Conservation (phyloP, 192 early-diverging fungal genomes). For the Glomus cerebriforme region DNA sequence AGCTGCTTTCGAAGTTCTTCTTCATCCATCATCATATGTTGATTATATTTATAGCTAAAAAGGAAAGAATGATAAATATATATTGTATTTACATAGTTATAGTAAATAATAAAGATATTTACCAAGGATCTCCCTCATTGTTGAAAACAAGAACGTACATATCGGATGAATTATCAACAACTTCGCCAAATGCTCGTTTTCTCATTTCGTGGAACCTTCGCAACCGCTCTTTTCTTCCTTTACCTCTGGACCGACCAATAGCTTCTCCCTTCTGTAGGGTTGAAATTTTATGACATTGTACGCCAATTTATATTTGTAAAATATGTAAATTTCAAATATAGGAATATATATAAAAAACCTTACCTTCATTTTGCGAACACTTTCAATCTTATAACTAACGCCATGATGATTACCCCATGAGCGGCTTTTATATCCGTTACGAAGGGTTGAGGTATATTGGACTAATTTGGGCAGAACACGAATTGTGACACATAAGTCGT, state of each 20-base stretch:
- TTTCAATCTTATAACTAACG: constrained; percentile 67
- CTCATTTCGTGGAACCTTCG: constrained; percentile 38
- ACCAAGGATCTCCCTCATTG: constrained; percentile 61
- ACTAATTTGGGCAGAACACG: constrained; percentile 71
- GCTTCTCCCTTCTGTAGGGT: constrained; percentile 24
- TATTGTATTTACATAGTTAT: neutral
- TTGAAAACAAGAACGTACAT: constrained; percentile 54
- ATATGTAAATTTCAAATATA: too few relatives aligned
- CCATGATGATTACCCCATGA: constrained; percentile 79
- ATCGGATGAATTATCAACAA: constrained; percentile 39
- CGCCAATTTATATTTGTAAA: neutral
- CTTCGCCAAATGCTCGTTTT: constrained; percentile 39
- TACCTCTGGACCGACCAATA: constrained; percentile 34
- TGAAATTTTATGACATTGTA: neutral
- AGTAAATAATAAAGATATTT: constrained; percentile 7
- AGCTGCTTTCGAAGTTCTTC: constrained; percentile 41
- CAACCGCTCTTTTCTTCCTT: constrained; percentile 45
- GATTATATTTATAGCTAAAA: constrained; percentile 57
- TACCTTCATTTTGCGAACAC: constrained; percentile 53
- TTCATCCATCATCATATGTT: constrained; percentile 48
- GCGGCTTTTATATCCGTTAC: constrained; percentile 56
- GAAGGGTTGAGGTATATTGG: constrained; percentile 67
- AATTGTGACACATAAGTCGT: constrained; percentile 70
- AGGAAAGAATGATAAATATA: neutral
- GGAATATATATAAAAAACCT: constrained; percentile 1